Evolutionary conservation across 2,329 filamentous ascomycete genomes (phyloP).

Genomic region (Zopfia rhizophila): DNA sequence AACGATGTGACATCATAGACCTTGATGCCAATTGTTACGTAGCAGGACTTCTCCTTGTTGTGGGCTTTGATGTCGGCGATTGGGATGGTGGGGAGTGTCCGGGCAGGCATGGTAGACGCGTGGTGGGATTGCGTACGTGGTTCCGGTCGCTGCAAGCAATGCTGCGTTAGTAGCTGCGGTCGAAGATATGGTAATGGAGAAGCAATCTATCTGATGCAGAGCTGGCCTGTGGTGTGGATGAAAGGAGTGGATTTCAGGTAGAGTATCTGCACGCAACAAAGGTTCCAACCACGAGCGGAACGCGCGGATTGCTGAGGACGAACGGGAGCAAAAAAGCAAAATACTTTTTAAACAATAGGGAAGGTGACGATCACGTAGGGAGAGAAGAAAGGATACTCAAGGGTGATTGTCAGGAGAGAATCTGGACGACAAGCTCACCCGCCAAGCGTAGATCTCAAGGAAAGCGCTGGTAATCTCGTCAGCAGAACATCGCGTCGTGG

Average conservation of each 20-base stretch:
- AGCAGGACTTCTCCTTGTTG: slow-evolving; percentile 85
- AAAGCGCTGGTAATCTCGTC: slow-evolving; percentile 13
- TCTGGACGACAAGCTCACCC: slow-evolving; percentile 3
- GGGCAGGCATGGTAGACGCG: slow-evolving; percentile 74
- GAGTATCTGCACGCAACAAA: slow-evolving; percentile 1
- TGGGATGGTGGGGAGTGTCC: slow-evolving; percentile 84
- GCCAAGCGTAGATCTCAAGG: slow-evolving; percentile 20
- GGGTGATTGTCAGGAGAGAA: slow-evolving; percentile 24
- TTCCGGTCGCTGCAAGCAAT: slow-evolving; percentile 14
- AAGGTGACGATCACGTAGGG: slow-evolving; percentile 1
- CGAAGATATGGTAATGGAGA: slow-evolving; percentile 10
- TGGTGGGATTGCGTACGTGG: slow-evolving; percentile 7
- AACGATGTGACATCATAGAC: slow-evolving; percentile 97
- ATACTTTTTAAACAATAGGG: neutral
- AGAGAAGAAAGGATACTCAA: slow-evolving; percentile 6
- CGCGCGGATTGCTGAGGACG: slow-evolving; percentile 2
- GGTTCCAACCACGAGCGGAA: slow-evolving; percentile 7
- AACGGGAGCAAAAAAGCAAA: slow-evolving; percentile 1
- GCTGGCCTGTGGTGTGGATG: no score
- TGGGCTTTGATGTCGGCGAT: slow-evolving; percentile 83
- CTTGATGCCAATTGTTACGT: slow-evolving; percentile 87
- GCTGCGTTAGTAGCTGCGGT: slow-evolving; percentile 1
- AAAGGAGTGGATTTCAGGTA: no score
- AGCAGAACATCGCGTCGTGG: slow-evolving; percentile 18
- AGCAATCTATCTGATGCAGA: slow-evolving; percentile 20